A percentile compares a stretch with the other conserved stretches of the same genome.
These are phyloP conservation scores for Fusarium nygamai DNA, from an alignment of 2,329 filamentous ascomycete genomes.

Conservation along the genomic window DNA sequence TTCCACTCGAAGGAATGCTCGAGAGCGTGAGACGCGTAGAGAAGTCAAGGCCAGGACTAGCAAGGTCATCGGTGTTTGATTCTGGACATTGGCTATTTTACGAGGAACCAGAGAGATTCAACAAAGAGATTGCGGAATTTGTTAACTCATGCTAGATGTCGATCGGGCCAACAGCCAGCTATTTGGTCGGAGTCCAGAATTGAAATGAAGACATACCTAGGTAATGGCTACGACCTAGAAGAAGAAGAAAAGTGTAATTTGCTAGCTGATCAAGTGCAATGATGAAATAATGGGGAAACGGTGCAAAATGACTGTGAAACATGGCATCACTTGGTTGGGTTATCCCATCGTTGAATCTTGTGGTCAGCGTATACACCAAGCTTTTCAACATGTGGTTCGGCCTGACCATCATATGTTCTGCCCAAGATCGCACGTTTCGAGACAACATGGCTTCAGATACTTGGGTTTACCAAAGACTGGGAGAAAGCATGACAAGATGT, in stretches of 20 bases:
- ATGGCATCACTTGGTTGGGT: not conserved
- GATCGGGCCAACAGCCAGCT: not conserved
- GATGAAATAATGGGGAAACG: not conserved
- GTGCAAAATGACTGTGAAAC: not conserved
- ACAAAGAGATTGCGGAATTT: slow-evolving; percentile 39
- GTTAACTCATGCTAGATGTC: slow-evolving; percentile 19
- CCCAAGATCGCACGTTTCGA: not conserved
- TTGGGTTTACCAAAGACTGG: no score
- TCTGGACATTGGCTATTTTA: slow-evolving; percentile 44
- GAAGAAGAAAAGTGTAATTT: not conserved
- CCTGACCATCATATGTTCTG: not conserved
- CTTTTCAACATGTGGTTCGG: not conserved
- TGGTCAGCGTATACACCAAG: not conserved
- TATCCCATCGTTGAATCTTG: not conserved
- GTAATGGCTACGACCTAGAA: not conserved
- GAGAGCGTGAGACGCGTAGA: slow-evolving; percentile 40
- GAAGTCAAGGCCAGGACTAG: slow-evolving; percentile 30
- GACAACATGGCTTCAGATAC: not conserved
- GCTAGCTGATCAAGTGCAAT: not conserved
- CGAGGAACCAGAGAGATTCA: slow-evolving; percentile 41
- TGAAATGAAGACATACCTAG: not conserved
- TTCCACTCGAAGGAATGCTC: slow-evolving; percentile 42
- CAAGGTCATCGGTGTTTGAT: slow-evolving; percentile 36
- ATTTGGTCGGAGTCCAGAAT: not conserved
- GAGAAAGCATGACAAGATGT: not conserved